A percentile compares a stretch with the other conserved stretches of the same genome.
phyloP scores from a whole-genome alignment of 306 rosid species.

The Nissolia schottii region DNA sequence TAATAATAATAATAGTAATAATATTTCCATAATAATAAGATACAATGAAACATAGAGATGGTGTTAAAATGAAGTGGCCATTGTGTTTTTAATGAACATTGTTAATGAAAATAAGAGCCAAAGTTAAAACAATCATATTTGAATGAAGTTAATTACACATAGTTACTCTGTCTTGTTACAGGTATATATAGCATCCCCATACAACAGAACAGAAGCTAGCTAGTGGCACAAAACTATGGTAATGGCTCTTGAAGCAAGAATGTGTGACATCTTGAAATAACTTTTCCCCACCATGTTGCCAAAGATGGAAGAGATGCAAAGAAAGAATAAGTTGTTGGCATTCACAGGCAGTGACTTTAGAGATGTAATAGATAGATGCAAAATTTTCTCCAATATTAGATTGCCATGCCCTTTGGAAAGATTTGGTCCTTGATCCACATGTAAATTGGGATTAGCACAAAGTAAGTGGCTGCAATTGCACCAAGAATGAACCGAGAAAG shows the following conservation, averaged over 20 bases:
- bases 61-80: too few relatives aligned
- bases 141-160: neutral
- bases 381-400: constrained; percentile 32
- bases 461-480: constrained; percentile 65
- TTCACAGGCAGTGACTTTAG: neutral
- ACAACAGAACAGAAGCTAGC: constrained; percentile 9
- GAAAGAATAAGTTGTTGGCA: neutral
- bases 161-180: neutral
- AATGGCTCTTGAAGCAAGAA: neutral
- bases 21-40: too few relatives aligned
- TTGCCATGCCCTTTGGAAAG: constrained; percentile 71
- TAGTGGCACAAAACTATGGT: neutral
- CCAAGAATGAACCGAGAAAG: constrained; percentile 63
- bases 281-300: neutral
- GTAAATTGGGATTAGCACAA: constrained; percentile 67
- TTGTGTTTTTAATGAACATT: neutral
- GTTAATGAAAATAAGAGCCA: neutral
- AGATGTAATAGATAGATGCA: neutral
- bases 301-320: neutral
- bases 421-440: constrained; percentile 85
- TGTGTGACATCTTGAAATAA: neutral
- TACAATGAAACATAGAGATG: too few relatives aligned
- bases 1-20: too few relatives aligned
- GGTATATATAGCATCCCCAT: neutral
- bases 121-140: neutral